Evolutionary conservation across 148 eudicot genomes (phyloP).

Genomic region (Heliosperma pusillum): DNA sequence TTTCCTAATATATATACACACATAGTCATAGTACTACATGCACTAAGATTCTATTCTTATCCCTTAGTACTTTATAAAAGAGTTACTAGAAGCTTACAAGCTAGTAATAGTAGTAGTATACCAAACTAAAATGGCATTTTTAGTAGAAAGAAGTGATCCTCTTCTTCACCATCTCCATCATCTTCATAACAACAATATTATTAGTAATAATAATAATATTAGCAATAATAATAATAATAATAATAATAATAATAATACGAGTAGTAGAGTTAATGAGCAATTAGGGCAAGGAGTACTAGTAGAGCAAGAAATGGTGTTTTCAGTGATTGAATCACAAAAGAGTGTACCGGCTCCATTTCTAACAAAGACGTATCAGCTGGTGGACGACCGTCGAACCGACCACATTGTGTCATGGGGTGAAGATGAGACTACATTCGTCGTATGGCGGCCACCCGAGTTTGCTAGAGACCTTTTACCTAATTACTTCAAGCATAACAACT

Average conservation of each 20-base stretch:
- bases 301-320: constrained; percentile 37
- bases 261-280: background rate
- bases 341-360: constrained; percentile 49
- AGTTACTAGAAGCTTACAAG: background rate
- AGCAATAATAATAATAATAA: constrained; percentile 12
- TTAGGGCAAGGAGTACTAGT: constrained; percentile 12
- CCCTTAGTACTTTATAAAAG: constrained; percentile 10
- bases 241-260: constrained; percentile 12
- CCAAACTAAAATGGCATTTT: constrained; percentile 24
- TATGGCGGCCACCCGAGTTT: constrained; percentile 64
- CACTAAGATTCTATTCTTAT: constrained; percentile 24
- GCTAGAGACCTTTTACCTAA: constrained; percentile 61
- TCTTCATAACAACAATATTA: constrained; percentile 14
- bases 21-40: constrained; percentile 22
- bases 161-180: constrained; percentile 20
- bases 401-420: constrained; percentile 66
- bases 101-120: background rate
- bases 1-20: background rate
- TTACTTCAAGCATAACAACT: constrained; percentile 68
- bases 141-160: constrained; percentile 32
- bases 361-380: constrained; percentile 54
- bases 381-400: constrained; percentile 47
- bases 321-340: constrained; percentile 36
- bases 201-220: constrained; percentile 10
- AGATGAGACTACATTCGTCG: constrained; percentile 47